Conservation (phyloP, 805 yeast species). For the Tetrapisispora iriomotensis region DNA sequence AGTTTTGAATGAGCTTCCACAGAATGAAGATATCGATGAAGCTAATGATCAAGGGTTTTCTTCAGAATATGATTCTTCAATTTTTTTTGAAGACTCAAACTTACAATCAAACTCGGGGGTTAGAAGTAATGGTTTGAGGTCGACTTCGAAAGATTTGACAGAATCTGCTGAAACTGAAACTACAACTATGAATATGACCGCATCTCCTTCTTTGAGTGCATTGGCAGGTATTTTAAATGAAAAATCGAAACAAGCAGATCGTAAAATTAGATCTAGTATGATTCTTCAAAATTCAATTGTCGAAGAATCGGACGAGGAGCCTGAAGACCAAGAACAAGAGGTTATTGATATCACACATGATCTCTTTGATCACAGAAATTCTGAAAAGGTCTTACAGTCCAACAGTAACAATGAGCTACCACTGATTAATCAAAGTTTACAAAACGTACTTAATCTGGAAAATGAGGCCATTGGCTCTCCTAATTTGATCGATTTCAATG, state of each 20-base stretch:
- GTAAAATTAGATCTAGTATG: conserved; percentile 12
- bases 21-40: conserved; percentile 3
- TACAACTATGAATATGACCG: conserved; percentile 30
- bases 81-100: not conserved
- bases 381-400: no score
- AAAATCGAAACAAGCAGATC: conserved; percentile 27
- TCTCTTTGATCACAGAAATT: no score
- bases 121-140: no score
- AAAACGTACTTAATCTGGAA: not conserved
- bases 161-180: conserved; percentile 8
- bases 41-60: not conserved
- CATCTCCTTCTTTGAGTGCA: conserved; percentile 37
- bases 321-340: conserved; percentile 1
- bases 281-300: conserved; percentile 12
- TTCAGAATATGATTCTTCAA: not conserved
- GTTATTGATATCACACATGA: not conserved
- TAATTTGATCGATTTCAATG: conserved; percentile 31
- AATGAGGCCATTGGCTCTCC: conserved; percentile 19
- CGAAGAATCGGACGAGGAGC: conserved; percentile 18
- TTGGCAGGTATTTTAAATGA: conserved; percentile 33
- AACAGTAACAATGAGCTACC: no score
- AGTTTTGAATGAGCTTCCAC: conserved; percentile 20
- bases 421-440: not conserved
- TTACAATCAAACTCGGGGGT: no score
- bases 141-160: not conserved